Conservation (phyloP, 805 yeast genomes). For the Yarrowia osloensis region DNA sequence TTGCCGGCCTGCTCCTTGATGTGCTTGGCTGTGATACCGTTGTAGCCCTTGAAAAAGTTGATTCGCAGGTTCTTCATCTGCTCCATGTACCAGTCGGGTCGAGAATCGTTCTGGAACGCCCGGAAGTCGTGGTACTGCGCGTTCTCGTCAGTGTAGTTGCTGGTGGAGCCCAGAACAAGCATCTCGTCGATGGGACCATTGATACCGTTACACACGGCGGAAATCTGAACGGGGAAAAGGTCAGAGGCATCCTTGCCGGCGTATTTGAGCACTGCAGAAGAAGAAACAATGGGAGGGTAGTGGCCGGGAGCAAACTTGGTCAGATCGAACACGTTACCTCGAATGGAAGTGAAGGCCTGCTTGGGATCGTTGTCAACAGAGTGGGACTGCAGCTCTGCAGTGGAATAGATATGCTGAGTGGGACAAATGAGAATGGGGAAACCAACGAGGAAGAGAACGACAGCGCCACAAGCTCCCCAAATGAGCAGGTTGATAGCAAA, state of each 20-base stretch:
- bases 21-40: slow-evolving; percentile 44
- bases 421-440: slow-evolving; percentile 48
- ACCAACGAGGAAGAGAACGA: slow-evolving; percentile 44
- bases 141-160: slow-evolving; percentile 45
- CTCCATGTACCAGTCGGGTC: slow-evolving; percentile 49
- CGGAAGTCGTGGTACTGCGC: slow-evolving; percentile 48
- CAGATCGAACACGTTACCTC: slow-evolving; percentile 47
- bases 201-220: slow-evolving; percentile 45
- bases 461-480: slow-evolving; percentile 45
- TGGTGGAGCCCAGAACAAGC: slow-evolving; percentile 38
- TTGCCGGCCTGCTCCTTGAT: slow-evolving; percentile 37
- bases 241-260: slow-evolving; percentile 45
- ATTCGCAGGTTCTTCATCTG: slow-evolving; percentile 43
- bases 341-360: slow-evolving; percentile 43
- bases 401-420: slow-evolving; percentile 43
- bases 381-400: slow-evolving; percentile 42
- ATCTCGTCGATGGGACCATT: slow-evolving; percentile 42
- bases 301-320: slow-evolving; percentile 45
- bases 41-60: slow-evolving; percentile 44
- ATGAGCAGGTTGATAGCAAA: slow-evolving; percentile 47
- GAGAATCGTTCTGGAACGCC: slow-evolving; percentile 43
- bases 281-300: slow-evolving; percentile 45
- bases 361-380: slow-evolving; percentile 39
- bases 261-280: slow-evolving; percentile 42
- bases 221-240: slow-evolving; percentile 46